Conservation (phyloP, 106 monocot genomes). For the Phalaenopsis aphrodite region DNA sequence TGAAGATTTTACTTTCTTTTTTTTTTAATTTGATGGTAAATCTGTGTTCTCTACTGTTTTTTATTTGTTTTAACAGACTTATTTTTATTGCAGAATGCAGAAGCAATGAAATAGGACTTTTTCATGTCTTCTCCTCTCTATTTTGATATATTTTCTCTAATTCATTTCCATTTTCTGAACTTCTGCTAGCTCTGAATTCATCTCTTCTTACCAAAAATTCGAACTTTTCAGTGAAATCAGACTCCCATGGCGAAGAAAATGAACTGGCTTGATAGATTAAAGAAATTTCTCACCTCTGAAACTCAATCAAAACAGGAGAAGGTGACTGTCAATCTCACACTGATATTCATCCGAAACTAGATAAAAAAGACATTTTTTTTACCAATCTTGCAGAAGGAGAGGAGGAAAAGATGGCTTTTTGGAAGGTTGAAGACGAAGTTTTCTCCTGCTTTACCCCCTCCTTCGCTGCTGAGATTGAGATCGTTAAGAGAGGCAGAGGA, state of each 20-base stretch:
- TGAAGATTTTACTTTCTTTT: background rate
- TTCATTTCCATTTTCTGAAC: no score
- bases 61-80: no score
- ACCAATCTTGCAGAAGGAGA: slow-evolving; percentile 36
- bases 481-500: slow-evolving; percentile 50
- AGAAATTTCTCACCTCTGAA: slow-evolving; percentile 38
- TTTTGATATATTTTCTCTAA: background rate
- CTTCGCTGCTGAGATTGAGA: slow-evolving; percentile 17
- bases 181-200: no score
- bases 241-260: slow-evolving; percentile 52
- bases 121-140: background rate
- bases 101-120: background rate
- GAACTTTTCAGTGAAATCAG: slow-evolving; percentile 10
- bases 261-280: slow-evolving; percentile 53
- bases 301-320: slow-evolving; percentile 47
- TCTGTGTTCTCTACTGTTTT: no score
- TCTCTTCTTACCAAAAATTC: background rate
- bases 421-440: slow-evolving; percentile 38
- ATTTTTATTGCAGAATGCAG: background rate
- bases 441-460: slow-evolving; percentile 28
- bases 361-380: no score
- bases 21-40: background rate
- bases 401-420: slow-evolving; percentile 54
- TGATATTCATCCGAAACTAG: no score
- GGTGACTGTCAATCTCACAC: slow-evolving; percentile 14